A percentile compares a stretch with the other conserved stretches of the same genome.
Evolutionary conservation across 768 basidiomycete genomes (phyloP).

Genomic region (Panus rudis): DNA sequence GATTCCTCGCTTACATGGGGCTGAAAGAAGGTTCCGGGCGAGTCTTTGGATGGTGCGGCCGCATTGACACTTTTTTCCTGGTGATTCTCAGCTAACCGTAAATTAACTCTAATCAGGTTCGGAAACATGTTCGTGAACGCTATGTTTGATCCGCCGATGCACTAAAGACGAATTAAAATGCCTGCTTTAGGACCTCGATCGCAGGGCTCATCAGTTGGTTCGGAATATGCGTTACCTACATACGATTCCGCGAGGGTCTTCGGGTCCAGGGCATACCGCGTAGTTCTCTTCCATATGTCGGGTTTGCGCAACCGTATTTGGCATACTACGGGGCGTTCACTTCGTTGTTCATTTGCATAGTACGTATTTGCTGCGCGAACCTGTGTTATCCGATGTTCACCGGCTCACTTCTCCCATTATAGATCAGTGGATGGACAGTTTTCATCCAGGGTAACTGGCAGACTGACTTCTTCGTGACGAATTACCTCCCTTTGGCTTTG

Average conservation of each 20-base stretch:
- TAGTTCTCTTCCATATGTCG: conserved; percentile 59
- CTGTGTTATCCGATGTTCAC: not conserved
- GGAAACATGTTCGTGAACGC: conserved; percentile 33
- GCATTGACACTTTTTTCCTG: conserved; percentile 25
- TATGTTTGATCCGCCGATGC: not conserved
- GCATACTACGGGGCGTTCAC: conserved; percentile 43
- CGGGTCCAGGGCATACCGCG: conserved; percentile 77
- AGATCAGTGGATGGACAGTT: conserved; percentile 37
- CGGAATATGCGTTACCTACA: conserved; percentile 40
- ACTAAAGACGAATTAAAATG: not conserved
- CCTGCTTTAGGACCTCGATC: conserved; percentile 32
- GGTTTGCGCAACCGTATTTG: conserved; percentile 63
- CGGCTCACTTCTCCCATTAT: conserved; percentile 1
- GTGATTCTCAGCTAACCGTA: not conserved
- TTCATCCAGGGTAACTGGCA: conserved; percentile 34
- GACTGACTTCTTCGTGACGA: conserved; percentile 33
- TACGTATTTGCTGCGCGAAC: conserved; percentile 23
- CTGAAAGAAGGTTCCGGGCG: conserved; percentile 54
- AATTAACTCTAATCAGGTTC: conserved; percentile 1
- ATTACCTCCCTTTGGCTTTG: conserved; percentile 34
- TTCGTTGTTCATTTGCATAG: conserved; percentile 50
- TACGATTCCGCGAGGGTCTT: conserved; percentile 79
- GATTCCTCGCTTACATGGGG: conserved; percentile 78
- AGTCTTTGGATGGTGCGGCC: conserved; percentile 78
- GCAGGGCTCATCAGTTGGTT: conserved; percentile 42